Conservation (phyloP, 2,329 filamentous ascomycete genomes). For the Fusarium devonianum region DNA sequence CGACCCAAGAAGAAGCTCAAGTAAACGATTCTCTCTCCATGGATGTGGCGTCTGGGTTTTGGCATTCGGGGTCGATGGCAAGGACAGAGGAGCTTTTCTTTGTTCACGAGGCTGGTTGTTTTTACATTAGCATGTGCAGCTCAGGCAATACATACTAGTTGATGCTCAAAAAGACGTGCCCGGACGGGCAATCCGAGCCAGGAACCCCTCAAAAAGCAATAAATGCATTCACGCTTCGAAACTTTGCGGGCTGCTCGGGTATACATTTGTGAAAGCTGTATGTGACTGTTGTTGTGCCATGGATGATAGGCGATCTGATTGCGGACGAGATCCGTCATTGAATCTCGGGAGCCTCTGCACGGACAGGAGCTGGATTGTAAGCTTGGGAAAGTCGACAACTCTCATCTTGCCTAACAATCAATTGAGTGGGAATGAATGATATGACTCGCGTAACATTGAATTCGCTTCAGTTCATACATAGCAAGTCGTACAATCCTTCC, state of each 20-base stretch:
- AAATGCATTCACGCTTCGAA: constrained; percentile 35
- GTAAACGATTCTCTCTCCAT: constrained; percentile 56
- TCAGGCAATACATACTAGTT: constrained; percentile 50
- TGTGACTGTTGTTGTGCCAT: too few species aligned
- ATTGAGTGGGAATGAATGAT: neutral
- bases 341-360: too few species aligned
- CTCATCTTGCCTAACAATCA: too few species aligned
- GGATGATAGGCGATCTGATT: too few species aligned
- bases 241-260: neutral
- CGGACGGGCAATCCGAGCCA: constrained; percentile 22
- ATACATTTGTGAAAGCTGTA: neutral
- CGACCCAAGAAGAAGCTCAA: constrained; percentile 99
- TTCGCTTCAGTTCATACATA: too few species aligned
- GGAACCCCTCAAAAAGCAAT: constrained; percentile 29
- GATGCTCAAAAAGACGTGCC: constrained; percentile 44
- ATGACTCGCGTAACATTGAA: too few species aligned
- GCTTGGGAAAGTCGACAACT: too few species aligned
- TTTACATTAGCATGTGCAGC: constrained; percentile 51
- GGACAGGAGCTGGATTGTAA: too few species aligned
- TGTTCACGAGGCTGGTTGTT: constrained; percentile 50
- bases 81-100: constrained; percentile 46
- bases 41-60: constrained; percentile 57
- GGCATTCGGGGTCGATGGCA: constrained; percentile 50
- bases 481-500: too few species aligned
- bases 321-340: too few species aligned